A percentile compares a stretch with the other conserved stretches of the same genome.
phyloP scores from a whole-genome alignment of 2,329 filamentous ascomycete genomes.

The Exophiala phaeomuriformis region DNA sequence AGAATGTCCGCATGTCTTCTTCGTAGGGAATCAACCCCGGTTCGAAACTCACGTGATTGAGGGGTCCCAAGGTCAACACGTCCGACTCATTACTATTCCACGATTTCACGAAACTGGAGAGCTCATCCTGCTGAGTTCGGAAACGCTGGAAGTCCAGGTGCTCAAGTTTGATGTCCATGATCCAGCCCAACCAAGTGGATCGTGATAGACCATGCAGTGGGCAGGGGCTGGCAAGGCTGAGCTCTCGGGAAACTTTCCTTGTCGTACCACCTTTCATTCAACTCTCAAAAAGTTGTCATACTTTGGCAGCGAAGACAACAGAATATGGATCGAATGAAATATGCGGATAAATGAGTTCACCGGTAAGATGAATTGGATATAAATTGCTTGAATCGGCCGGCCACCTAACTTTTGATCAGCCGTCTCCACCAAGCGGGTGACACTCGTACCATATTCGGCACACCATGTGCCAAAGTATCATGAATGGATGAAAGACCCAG shows the following conservation, averaged over 20 bases:
- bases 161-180: constrained; percentile 51
- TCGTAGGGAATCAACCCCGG: constrained; percentile 74
- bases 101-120: constrained; percentile 71
- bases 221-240: background rate
- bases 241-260: constrained; percentile 2
- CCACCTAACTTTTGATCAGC: constrained; percentile 44
- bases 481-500: constrained; percentile 82
- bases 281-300: background rate
- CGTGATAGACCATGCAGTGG: background rate
- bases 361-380: constrained; percentile 19
- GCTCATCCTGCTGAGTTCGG: constrained; percentile 73
- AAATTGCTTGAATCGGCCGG: too few relatives aligned
- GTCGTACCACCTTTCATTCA: background rate
- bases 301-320: background rate
- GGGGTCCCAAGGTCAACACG: constrained; percentile 56
- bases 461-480: constrained; percentile 81
- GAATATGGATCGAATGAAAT: constrained; percentile 5
- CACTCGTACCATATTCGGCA: constrained; percentile 76
- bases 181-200: constrained; percentile 6
- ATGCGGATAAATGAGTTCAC: constrained; percentile 33
- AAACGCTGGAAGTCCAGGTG: constrained; percentile 71
- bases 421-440: constrained; percentile 55
- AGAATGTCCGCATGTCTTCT: constrained; percentile 81
- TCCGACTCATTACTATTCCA: constrained; percentile 76
- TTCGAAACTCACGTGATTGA: constrained; percentile 67